Evolutionary conservation across 352 stramenopile species (phyloP).

Genomic region (Phytophthora constricta): DNA sequence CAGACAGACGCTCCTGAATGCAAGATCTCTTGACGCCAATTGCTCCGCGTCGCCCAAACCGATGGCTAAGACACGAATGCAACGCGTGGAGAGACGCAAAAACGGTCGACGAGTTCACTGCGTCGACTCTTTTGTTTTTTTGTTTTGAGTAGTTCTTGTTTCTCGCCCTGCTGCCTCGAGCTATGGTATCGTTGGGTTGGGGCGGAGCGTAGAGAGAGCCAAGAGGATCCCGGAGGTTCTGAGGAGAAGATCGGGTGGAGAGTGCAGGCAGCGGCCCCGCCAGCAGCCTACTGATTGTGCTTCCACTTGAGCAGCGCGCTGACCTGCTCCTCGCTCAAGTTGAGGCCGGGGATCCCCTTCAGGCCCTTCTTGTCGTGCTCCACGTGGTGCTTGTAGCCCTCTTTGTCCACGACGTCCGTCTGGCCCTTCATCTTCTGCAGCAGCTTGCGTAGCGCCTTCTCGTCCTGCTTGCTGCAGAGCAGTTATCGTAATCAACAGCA

Average conservation of each 20-base stretch:
- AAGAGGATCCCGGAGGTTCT: constrained; percentile 7
- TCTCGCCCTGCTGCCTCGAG: constrained; percentile 16
- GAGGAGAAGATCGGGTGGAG: constrained; percentile 6
- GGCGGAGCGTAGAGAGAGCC: not conserved
- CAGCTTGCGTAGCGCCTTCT: constrained; percentile 87
- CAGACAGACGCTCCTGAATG: too few species aligned
- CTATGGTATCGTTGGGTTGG: constrained; percentile 5
- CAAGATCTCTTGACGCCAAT: not conserved
- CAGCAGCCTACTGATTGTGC: constrained; percentile 79
- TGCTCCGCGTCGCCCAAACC: not conserved
- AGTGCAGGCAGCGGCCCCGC: not conserved
- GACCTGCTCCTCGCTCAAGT: constrained; percentile 73
- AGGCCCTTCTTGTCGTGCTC: constrained; percentile 81
- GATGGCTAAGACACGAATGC: constrained; percentile 11
- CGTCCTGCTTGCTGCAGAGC: constrained; percentile 80
- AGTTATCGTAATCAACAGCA: not conserved
- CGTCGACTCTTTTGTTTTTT: constrained; percentile 16
- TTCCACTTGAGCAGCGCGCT: constrained; percentile 90
- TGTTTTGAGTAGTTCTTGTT: constrained; percentile 17
- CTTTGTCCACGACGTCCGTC: constrained; percentile 67
- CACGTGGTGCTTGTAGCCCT: constrained; percentile 74
- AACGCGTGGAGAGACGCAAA: constrained; percentile 12
- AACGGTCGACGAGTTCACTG: constrained; percentile 6
- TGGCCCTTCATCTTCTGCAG: constrained; percentile 90
- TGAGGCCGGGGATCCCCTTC: constrained; percentile 65